Evolutionary conservation across 495 filamentous ascomycete species (phyloP), one percentile per base, ranked within the genome.

Genomic region (Jackrogersella minutella): DNA sequence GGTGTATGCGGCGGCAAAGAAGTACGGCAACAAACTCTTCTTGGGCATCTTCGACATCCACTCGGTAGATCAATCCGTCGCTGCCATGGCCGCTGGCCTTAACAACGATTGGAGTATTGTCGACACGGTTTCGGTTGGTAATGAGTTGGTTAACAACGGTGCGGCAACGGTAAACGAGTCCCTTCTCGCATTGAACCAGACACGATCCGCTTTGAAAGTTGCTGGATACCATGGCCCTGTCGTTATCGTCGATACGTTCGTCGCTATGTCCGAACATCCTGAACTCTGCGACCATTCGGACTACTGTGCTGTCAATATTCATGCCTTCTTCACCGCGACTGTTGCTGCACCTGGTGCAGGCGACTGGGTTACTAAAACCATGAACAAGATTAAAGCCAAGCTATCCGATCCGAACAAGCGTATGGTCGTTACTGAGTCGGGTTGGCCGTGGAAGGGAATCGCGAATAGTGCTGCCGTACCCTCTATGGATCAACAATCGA

Each of bases 261-360:
- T 86, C 10, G 86, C 89, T 1, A 80, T 89, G 24, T 76, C 87
- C 53, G 70, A 75, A 36, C 85, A 97, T 62, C 89, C 90, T 0
- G 76, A 83, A 58, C 79, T 97, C 44, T 96, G 93, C 77, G 72
- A 87, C 7, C 82, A 77, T 22, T 90, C 88, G 5, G 93, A 96
- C 66, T 92, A 89, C 76, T 91, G 87, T 68, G 90, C 92, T 0
- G 85, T 89, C 34, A 97, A 97, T 70, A 82, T 85, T 61, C 93
- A 97, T 71, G 84, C 92, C 10, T 97, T 93, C 81, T 97, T 96
- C 73, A 89, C 94, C 63, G 77, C 80, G 2, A 83, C 81, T 8
- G 81, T 85, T 26, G 70, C 61, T 5, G 79, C 93, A 4, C 71
- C 76, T 0, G 73, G 79, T 24, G 85, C 93, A 5, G 93, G 92